Conservation (phyloP, 306 rosid genomes). For the Carpinus fangiana region DNA sequence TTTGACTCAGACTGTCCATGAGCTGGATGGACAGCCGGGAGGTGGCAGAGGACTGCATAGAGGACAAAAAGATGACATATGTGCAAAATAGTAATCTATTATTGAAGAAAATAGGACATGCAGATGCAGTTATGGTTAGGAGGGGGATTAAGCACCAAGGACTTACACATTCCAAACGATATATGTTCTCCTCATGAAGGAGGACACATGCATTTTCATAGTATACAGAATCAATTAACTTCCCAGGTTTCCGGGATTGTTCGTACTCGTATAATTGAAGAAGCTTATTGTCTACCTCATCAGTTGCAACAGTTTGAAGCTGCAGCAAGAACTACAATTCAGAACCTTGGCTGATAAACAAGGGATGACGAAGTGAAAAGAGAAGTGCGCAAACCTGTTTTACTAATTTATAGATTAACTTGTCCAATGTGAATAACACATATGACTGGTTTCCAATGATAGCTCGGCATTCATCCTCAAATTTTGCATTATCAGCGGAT, state of each 20-base stretch:
- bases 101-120: not conserved
- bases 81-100: constrained; percentile 6
- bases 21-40: constrained; percentile 70
- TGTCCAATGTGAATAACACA: constrained; percentile 90
- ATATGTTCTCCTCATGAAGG: constrained; percentile 88
- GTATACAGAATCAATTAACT: constrained; percentile 67
- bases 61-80: constrained; percentile 19
- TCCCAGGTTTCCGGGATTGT: constrained; percentile 76
- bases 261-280: constrained; percentile 88
- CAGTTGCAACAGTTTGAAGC: constrained; percentile 88
- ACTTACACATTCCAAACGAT: constrained; percentile 83
- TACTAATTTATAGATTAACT: constrained; percentile 83
- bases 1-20: constrained; percentile 84
- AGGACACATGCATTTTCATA: constrained; percentile 86
- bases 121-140: not conserved
- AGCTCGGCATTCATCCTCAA: constrained; percentile 98
- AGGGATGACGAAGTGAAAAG: constrained; percentile 17
- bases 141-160: constrained; percentile 9
- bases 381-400: constrained; percentile 63
- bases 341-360: constrained; percentile 28
- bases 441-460: constrained; percentile 90
- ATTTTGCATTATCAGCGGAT: constrained; percentile 81
- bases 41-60: constrained; percentile 64
- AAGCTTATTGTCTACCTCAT: constrained; percentile 81
- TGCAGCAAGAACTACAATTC: constrained; percentile 42